These are phyloP conservation scores for Didymella pomorum DNA, from an alignment of 2,329 filamentous ascomycete species.

Conservation along the genomic window DNA sequence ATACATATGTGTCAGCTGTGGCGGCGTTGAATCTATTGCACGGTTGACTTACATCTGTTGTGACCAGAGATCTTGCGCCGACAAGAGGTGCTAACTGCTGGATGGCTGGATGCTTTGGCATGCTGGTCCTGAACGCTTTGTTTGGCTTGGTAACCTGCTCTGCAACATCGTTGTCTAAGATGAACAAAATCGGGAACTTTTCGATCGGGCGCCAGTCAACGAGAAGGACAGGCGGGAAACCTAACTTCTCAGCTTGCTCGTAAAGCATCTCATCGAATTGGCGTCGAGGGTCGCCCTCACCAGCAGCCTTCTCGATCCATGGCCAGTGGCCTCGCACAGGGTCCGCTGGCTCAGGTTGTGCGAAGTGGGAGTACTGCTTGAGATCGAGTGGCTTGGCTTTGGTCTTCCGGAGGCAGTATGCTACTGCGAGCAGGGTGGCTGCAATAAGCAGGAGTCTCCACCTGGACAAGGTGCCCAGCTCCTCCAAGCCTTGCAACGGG, in stretches of 20 bases:
- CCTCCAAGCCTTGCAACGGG: not conserved
- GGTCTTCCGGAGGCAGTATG: not conserved
- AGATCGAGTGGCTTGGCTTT: constrained; percentile 18
- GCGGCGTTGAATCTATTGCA: not conserved
- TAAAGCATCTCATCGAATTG: constrained; percentile 30
- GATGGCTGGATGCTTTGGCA: constrained; percentile 31
- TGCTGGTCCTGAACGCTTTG: constrained; percentile 23
- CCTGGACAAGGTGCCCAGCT: not conserved
- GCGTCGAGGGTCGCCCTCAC: constrained; percentile 25
- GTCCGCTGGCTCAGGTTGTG: constrained; percentile 28
- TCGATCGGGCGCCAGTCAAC: constrained; percentile 30
- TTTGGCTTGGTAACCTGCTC: constrained; percentile 29
- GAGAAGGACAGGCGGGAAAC: constrained; percentile 27
- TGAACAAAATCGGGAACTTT: constrained; percentile 24
- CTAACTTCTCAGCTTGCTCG: constrained; percentile 27
- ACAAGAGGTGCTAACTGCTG: constrained; percentile 26
- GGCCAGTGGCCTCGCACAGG: constrained; percentile 28
- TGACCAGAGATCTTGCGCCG: constrained; percentile 28
- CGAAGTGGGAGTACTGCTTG: constrained; percentile 27
- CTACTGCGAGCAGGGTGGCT: not conserved
- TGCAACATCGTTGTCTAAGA: constrained; percentile 29
- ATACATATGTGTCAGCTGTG: not conserved
- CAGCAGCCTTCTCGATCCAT: constrained; percentile 29
- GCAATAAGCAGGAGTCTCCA: constrained; percentile 1
- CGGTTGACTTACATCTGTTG: constrained; percentile 24